Percentiles rank a stretch among this genome's conserved stretches.
Evolutionary conservation across 1,284 basidiomycete genomes (phyloP).

Genomic region (Ceraceosorus bombacis): DNA sequence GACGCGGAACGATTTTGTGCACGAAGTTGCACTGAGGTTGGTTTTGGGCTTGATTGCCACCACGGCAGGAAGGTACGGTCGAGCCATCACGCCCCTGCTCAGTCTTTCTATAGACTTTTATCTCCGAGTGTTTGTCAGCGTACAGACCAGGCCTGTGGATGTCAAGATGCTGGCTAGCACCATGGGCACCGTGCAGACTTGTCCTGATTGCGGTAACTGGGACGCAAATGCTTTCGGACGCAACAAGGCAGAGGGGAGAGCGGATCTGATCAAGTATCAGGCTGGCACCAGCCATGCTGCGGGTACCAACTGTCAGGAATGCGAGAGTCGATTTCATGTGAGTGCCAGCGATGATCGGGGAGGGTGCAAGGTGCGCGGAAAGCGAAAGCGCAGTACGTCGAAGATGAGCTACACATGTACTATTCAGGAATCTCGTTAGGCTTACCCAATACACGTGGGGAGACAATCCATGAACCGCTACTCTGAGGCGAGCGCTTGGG

Average conservation of each 20-base stretch:
- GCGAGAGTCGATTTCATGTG: conserved; percentile 49
- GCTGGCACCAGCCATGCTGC: conserved; percentile 66
- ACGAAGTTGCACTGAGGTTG: conserved; percentile 59
- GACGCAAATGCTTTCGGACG: conserved; percentile 36
- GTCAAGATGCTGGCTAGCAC: conserved; percentile 64
- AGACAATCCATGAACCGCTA: background rate
- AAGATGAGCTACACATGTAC: background rate
- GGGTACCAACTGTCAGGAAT: conserved; percentile 67
- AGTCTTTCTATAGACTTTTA: conserved; percentile 97
- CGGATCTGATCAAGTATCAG: conserved; percentile 52
- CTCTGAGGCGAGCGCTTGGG: background rate
- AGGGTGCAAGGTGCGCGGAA: background rate
- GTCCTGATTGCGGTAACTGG: conserved; percentile 35
- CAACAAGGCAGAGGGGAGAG: conserved; percentile 27
- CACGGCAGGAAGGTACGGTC: conserved; percentile 82
- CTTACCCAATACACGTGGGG: background rate
- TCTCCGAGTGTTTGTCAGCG: conserved; percentile 78
- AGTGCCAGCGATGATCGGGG: conserved; percentile 46
- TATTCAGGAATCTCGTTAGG: background rate
- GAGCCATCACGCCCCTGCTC: conserved; percentile 81
- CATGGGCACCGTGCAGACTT: conserved; percentile 40
- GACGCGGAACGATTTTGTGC: conserved; percentile 83
- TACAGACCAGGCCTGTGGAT: conserved; percentile 69
- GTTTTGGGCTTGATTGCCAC: conserved; percentile 77
- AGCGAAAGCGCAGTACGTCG: background rate